Base-by-base conservation (phyloP, 805 yeast species). In the Tetrapisispora taiwanensis region DNA sequence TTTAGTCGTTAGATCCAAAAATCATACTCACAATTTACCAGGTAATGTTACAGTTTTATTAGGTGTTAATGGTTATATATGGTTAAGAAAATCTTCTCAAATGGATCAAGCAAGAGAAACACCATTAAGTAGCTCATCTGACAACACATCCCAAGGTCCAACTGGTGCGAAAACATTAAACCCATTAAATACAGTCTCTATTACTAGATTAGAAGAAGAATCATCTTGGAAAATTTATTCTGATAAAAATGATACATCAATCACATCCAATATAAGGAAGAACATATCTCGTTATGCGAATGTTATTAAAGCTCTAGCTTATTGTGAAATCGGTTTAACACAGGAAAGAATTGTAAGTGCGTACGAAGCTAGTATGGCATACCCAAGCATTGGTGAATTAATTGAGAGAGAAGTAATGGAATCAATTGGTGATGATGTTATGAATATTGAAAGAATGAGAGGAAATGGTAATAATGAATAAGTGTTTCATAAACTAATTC, bases 201-300 rank as follows among this genome's bases (percentile, higher is more conserved):
- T 90, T 42, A 88, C 96, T 12, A 73, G 95, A 52, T 67, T 92
- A 39, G 96, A 89, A 60, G 92, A 85, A 62, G 96, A 89, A 57
- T 81, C 94, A 26, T 83, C 96, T 1, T 81, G 94, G 92, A 95
- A 89, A 59, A 90, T 92, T 34, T 92, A 92, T 67, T 80, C 90
- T 42, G 97, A 94, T 64, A 74, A 75, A 47, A 94, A 92, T 59
- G 95, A 87, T 50, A 65, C 67, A 18, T 55, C 64, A n/a, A 79
- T 92, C 18, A 68, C 84, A 6, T 65, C 71, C 26, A 69, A 75
- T 15, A 71, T 78, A 15, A 76, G 90, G 51, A 76, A 74, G 48
- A 82, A 87, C 7, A 89, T 92, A 28, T 74, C 94, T 2, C 72
- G 97, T 49, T 92, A 92, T 62, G 75, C 82, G 42, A 87, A 87